Percentiles rank a stretch among this genome's conserved stretches.
These are phyloP conservation scores for Pseudocercospora eumusae DNA, from an alignment of 2,329 filamentous ascomycete genomes.

Conservation along the genomic window DNA sequence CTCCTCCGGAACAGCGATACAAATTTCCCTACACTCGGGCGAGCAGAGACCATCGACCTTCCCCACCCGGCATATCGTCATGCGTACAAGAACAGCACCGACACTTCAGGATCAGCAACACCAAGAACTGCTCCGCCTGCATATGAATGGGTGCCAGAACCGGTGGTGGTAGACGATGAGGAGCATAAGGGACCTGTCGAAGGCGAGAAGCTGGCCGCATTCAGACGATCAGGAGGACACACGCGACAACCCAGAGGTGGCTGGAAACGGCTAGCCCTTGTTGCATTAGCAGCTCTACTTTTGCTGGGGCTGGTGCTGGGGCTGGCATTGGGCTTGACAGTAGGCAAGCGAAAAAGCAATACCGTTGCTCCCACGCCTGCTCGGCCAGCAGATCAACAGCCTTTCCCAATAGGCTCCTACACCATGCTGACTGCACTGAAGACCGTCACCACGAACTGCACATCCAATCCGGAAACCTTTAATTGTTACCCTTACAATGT, in stretches of 20 bases:
- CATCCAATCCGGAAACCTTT: constrained; percentile 61
- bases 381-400: constrained; percentile 23
- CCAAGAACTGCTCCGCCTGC: constrained; percentile 31
- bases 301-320: constrained; percentile 44
- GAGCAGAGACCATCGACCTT: neutral
- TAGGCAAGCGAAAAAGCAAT: constrained; percentile 27
- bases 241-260: constrained; percentile 38
- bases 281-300: constrained; percentile 43
- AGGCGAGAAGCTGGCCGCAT: constrained; percentile 35
- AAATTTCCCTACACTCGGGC: constrained; percentile 8
- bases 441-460: constrained; percentile 58
- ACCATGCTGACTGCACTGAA: constrained; percentile 61
- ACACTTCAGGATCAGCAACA: constrained; percentile 13
- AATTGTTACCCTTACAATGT: constrained; percentile 61
- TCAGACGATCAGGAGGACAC: constrained; percentile 27
- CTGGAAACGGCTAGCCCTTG: constrained; percentile 44
- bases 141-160: constrained; percentile 32
- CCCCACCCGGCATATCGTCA: constrained; percentile 4
- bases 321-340: constrained; percentile 40
- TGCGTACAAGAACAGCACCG: constrained; percentile 17
- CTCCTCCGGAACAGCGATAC: constrained; percentile 19
- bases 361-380: constrained; percentile 1
- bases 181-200: constrained; percentile 30
- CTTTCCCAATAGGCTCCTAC: constrained; percentile 65
- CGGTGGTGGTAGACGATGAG: constrained; percentile 17